Base-by-base conservation (phyloP, 331 rosid species). In the Pyrus hybrid region DNA sequence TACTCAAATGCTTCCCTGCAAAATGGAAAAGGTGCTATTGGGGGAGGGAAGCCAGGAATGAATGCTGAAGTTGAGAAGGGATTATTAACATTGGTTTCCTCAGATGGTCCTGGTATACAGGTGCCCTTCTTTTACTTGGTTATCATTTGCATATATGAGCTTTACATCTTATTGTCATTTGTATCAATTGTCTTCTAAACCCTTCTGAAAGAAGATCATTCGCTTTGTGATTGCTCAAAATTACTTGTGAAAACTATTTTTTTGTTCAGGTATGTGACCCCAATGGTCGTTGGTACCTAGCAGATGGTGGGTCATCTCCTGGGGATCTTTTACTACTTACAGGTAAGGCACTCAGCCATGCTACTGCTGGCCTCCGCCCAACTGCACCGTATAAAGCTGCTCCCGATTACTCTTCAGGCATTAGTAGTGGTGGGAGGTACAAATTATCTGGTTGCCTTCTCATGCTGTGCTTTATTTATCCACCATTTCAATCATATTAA, bases 61-160 rank as follows among this genome's bases (percentile, higher is more conserved):
- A 89, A 92, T 72, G 93, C 88, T 25, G 99, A 94, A 82, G 84
- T 84, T 71, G 99, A 92, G 91, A 94, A 94, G 87, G 99, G 97
- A 63, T 83, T 95, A 86, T 77, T 95, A 84, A 92, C 99, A 18
- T 83, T 90, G 91, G 76, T 95, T 73, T 90, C 90, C 70, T 89
- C 97, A 22, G 99, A 92, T 74, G 78, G 85, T 83, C 91, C 97
- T 74, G 97, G 99, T 86, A 84, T 95, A 71, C 99, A 95, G 99
- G 99, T 92, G 72, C 79, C 54, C 77, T 83, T 76, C 85, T 70
- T 32, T 67, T 82, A 21, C 67, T 77, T 78, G 73, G 26, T 20
- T 72, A 7, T 54, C 30, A 53, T 77, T 81, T 32, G 74, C 63
- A 22, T 17, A 66, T 47, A 32, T 43, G 29, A 32, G 53, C 28